Base-by-base conservation (phyloP, 441 rosid genomes). In the Croton setiger region DNA sequence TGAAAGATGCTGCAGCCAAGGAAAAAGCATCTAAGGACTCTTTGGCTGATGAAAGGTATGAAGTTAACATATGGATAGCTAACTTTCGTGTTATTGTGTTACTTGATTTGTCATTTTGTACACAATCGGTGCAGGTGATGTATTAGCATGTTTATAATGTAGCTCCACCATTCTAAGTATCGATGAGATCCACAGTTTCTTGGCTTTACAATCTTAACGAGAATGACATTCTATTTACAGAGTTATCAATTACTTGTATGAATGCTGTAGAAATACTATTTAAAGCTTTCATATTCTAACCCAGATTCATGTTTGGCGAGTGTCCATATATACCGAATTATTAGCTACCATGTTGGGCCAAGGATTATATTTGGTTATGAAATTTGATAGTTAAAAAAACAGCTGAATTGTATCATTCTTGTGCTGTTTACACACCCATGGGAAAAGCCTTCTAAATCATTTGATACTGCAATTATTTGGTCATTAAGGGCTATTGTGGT, bases 41-140 rank as follows among this genome's bases (percentile, higher is more conserved):
- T 20, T 65, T 75, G 51, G 52, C 66, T 43, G 81, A 82, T 75
- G 80, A 85, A 75, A 87, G 90, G 99, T 89, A 81, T 69, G 51
- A 18, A 47, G 27, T 59, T 39, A 51, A 11, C 54, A 11, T n/a
- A 39, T 59, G 15, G 23, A 14, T 45, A 20, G 15, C 14, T 69
- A 4, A 54, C 43, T 18, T 70, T 7, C 60, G n/a, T 54, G 54
- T 20, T 41, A 11, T 23, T 53, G 60, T 17, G 61, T 31, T 35
- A 18, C 18, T 14, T 63, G 13, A 20, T 67, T 44, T 35, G 31
- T 37, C 33, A 20, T 37, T 4, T 60, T 59, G 35, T 20, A 48
- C 58, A 43, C 21, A 17, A 49, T n/a, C 18, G 36, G 7, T 47
- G 59, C 27, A 15, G 18, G 23, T 51, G 47, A 63, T 51, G 47